These are phyloP conservation scores for Candida manassasensis DNA, from an alignment of 805 yeast genomes.

Conservation along the genomic window DNA sequence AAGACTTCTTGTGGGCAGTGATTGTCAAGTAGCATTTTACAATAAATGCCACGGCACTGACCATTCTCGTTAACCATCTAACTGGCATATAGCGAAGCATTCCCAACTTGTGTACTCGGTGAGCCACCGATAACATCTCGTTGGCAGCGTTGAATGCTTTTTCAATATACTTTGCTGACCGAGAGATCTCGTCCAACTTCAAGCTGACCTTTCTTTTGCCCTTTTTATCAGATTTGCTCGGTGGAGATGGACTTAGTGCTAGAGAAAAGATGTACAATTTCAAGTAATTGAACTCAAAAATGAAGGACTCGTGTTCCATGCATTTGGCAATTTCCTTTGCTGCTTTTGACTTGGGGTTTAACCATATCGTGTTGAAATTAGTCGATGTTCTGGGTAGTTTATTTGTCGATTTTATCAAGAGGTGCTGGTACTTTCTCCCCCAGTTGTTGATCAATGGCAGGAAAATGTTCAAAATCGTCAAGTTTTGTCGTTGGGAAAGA, in stretches of 20 bases:
- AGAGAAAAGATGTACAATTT: constrained; percentile 79
- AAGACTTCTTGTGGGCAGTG: constrained; percentile 39
- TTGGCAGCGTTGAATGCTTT: constrained; percentile 81
- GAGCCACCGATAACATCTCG: constrained; percentile 68
- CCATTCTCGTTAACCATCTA: constrained; percentile 84
- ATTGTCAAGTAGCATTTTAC: constrained; percentile 78
- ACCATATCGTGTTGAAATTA: constrained; percentile 17
- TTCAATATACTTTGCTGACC: constrained; percentile 72
- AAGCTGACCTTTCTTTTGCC: constrained; percentile 25
- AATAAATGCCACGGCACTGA: constrained; percentile 83
- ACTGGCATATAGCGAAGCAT: constrained; percentile 79
- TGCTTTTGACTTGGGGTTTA: constrained; percentile 30
- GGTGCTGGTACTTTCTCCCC: constrained; percentile 57
- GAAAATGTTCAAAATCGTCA: constrained; percentile 66
- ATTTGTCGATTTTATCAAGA: constrained; percentile 47
- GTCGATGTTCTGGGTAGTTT: constrained; percentile 29
- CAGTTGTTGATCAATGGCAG: constrained; percentile 77
- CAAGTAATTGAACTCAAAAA: constrained; percentile 81
- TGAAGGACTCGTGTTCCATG: constrained; percentile 64
- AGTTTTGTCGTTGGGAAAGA: constrained; percentile 56
- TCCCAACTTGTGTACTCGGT: constrained; percentile 59
- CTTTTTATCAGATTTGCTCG: constrained; percentile 14
- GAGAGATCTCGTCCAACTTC: constrained; percentile 64
- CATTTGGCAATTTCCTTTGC: constrained; percentile 34
- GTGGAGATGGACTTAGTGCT: constrained; percentile 52